phyloP scores from a whole-genome alignment of 192 early-diverging fungal species.

The Coemansia sp. region DNA sequence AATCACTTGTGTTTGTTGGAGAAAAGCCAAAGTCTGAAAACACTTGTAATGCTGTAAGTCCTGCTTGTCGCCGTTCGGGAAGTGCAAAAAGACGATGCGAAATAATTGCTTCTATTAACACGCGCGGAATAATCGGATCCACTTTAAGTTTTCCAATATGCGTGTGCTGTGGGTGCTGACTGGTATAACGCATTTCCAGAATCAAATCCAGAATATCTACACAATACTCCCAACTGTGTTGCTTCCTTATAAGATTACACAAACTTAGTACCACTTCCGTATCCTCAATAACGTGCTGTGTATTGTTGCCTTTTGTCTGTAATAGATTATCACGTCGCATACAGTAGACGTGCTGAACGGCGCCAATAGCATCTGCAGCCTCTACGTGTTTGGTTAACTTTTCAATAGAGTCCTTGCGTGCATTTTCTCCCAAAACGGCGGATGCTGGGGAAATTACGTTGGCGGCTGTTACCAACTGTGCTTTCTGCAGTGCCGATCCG shows the following conservation, averaged over 20 bases:
- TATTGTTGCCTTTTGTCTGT: conserved; percentile 1
- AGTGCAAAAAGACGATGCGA: conserved; percentile 19
- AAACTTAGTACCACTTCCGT: conserved; percentile 15
- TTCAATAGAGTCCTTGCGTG: conserved; percentile 8
- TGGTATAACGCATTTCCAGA: conserved; percentile 15
- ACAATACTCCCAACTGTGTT: conserved; percentile 33
- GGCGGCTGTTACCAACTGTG: background rate
- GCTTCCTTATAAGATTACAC: conserved; percentile 2
- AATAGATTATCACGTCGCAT: conserved; percentile 13
- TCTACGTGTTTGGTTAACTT: background rate
- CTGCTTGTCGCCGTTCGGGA: conserved; percentile 36
- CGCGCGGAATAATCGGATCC: background rate
- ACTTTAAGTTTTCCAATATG: background rate
- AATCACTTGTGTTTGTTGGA: background rate
- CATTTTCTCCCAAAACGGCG: background rate
- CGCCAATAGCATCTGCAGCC: conserved; percentile 3
- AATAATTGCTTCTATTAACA: conserved; percentile 18
- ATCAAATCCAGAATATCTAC: conserved; percentile 26
- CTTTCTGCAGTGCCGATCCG: background rate
- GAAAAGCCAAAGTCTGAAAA: conserved; percentile 23
- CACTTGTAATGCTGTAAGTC: conserved; percentile 40
- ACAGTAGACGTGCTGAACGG: conserved; percentile 11
- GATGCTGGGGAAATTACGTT: background rate
- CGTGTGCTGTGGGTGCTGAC: background rate
- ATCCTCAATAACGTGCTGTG: conserved; percentile 24